A percentile compares a stretch with the other conserved stretches of the same genome.
Conservation (phyloP, 495 filamentous ascomycete species). For the Aspergillus coremiiformis region DNA sequence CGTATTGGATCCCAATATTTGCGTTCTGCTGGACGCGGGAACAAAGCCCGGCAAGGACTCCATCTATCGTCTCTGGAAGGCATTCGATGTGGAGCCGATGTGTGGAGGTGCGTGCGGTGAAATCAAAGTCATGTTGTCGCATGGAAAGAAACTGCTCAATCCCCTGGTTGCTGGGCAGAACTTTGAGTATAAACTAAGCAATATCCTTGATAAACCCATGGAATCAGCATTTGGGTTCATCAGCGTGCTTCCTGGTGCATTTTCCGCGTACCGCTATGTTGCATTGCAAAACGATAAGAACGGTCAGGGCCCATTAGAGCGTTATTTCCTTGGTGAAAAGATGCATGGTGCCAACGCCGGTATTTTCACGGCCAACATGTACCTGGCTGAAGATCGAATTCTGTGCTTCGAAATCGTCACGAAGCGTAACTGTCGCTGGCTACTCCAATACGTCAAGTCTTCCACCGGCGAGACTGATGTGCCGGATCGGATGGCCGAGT, state of each 20-base stretch:
- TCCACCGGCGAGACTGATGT: constrained; percentile 96
- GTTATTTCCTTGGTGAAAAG: constrained; percentile 97
- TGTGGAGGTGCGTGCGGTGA: constrained; percentile 97
- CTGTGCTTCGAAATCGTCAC: constrained; percentile 98
- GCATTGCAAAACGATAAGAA: constrained; percentile 95
- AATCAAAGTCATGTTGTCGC: constrained; percentile 98
- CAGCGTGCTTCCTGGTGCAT: constrained; percentile 91
- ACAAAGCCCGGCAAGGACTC: constrained; percentile 88
- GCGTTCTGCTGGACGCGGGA: constrained; percentile 92
- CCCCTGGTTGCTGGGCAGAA: constrained; percentile 96
- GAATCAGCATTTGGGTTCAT: constrained; percentile 99
- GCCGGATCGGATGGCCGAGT: constrained; percentile 87
- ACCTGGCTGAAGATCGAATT: constrained; percentile 97
- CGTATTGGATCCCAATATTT: constrained; percentile 91
- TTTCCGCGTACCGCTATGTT: constrained; percentile 92
- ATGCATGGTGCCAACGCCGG: constrained; percentile 93
- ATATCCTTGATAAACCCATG: constrained; percentile 96
- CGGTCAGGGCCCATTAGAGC: constrained; percentile 85
- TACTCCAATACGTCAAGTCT: constrained; percentile 95
- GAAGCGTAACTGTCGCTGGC: constrained; percentile 95
- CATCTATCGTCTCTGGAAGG: constrained; percentile 97
- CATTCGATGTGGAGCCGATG: constrained; percentile 95
- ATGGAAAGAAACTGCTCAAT: constrained; percentile 83
- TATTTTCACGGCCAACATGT: constrained; percentile 99
- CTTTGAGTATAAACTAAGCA: constrained; percentile 99